A percentile compares a stretch with the other conserved stretches of the same genome.
Conservation (phyloP, 1,284 basidiomycete genomes). For the Agaricales sp. region DNA sequence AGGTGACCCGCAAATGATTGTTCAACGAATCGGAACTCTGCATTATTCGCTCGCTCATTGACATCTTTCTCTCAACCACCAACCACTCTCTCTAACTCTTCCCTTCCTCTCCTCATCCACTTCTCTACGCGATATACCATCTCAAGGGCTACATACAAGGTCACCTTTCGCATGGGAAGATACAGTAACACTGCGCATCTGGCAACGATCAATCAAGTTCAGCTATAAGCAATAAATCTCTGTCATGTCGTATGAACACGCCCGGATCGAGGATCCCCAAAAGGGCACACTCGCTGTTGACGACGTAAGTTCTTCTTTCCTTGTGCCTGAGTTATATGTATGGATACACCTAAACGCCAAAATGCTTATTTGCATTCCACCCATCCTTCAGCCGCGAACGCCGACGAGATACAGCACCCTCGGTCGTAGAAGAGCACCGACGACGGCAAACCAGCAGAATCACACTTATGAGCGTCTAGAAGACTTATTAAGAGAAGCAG, state of each 20-base stretch:
- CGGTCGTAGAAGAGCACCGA: background rate
- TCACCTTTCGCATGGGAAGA: background rate
- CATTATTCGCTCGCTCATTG: background rate
- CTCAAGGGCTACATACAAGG: too few species aligned
- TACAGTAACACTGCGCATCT: too few species aligned
- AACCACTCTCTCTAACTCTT: background rate
- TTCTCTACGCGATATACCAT: too few species aligned
- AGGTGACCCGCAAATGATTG: background rate
- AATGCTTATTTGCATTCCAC: too few species aligned
- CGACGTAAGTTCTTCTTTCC: background rate
- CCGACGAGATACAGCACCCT: background rate
- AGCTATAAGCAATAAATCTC: too few species aligned
- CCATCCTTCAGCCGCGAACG: background rate
- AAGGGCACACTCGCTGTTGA: too few species aligned
- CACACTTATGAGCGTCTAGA: slow-evolving; percentile 69
- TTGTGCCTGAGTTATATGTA: background rate
- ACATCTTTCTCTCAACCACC: too few species aligned
- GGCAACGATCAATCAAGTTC: too few species aligned
- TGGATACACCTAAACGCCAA: background rate
- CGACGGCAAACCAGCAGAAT: background rate
- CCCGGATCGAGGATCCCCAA: too few species aligned
- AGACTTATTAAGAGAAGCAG: slow-evolving; percentile 73
- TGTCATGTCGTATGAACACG: background rate
- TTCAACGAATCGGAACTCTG: background rate
- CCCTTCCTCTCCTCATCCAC: background rate